phyloP scores from a whole-genome alignment of 2,329 filamentous ascomycete genomes.

The Venturia pyrina region DNA sequence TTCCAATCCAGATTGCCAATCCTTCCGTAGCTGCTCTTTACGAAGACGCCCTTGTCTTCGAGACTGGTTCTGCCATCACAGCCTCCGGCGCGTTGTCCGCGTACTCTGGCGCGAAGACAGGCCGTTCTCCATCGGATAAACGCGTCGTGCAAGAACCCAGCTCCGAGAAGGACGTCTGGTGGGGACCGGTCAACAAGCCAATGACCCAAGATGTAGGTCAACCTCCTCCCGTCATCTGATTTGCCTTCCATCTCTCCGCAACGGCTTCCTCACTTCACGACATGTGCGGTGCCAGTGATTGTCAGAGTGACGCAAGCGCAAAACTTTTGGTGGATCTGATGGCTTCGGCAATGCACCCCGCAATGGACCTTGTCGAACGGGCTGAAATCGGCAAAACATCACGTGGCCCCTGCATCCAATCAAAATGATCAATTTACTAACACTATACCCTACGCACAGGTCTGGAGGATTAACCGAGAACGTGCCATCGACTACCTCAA shows the following conservation, averaged over 20 bases:
- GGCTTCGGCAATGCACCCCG: slow-evolving; percentile 10
- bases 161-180: slow-evolving; percentile 92
- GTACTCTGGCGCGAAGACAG: slow-evolving; percentile 97
- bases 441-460: slow-evolving; percentile 52
- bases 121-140: slow-evolving; percentile 94
- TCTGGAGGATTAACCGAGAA: slow-evolving; percentile 99
- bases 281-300: not conserved
- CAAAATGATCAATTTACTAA: slow-evolving; percentile 19
- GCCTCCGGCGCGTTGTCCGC: slow-evolving; percentile 90
- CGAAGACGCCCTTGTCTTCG: slow-evolving; percentile 97
- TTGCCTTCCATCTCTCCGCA: not conserved
- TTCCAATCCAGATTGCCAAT: slow-evolving; percentile 60
- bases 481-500: slow-evolving; percentile 98
- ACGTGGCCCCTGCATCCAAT: not conserved
- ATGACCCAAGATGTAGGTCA: slow-evolving; percentile 87
- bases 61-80: slow-evolving; percentile 94
- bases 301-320: not conserved
- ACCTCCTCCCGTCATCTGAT: not conserved
- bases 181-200: slow-evolving; percentile 98
- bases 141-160: slow-evolving; percentile 85
- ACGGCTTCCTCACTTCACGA: not conserved
- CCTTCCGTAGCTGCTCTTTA: slow-evolving; percentile 92
- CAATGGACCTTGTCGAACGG: slow-evolving; percentile 1
- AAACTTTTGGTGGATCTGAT: not conserved
- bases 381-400: slow-evolving; percentile 1